These are phyloP conservation scores for Pseudogymnoascus sp. DNA, from an alignment of 2,329 filamentous ascomycete genomes.

Conservation along the genomic window DNA sequence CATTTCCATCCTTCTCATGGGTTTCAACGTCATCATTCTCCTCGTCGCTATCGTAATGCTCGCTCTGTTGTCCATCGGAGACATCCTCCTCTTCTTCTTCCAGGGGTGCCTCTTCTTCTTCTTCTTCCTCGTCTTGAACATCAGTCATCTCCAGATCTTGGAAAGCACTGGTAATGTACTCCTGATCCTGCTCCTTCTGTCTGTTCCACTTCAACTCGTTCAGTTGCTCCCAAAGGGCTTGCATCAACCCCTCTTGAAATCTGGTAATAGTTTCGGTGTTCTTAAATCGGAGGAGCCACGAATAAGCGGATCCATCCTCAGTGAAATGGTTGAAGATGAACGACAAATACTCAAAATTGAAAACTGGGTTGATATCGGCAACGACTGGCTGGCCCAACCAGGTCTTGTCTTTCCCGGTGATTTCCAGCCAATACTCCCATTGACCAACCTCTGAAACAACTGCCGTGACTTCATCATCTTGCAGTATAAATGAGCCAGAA, in stretches of 20 bases:
- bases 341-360: slow-evolving; percentile 98
- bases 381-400: slow-evolving; percentile 83
- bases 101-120: slow-evolving; percentile 39
- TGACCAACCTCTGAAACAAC: slow-evolving; percentile 78
- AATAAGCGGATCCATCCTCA: slow-evolving; percentile 81
- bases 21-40: slow-evolving; percentile 70
- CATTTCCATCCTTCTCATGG: slow-evolving; percentile 65
- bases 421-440: slow-evolving; percentile 95
- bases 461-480: slow-evolving; percentile 68
- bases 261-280: slow-evolving; percentile 72
- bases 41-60: slow-evolving; percentile 68
- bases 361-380: slow-evolving; percentile 92
- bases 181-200: slow-evolving; percentile 82
- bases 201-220: slow-evolving; percentile 94
- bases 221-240: slow-evolving; percentile 91
- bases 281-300: slow-evolving; percentile 89
- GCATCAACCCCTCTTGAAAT: slow-evolving; percentile 92
- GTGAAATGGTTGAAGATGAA: slow-evolving; percentile 99
- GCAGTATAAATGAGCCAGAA: slow-evolving; percentile 74
- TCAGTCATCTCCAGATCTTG: slow-evolving; percentile 92
- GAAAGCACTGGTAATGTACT: slow-evolving; percentile 94
- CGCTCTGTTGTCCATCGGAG: slow-evolving; percentile 59
- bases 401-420: slow-evolving; percentile 65
- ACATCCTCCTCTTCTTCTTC: slow-evolving; percentile 45
- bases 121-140: slow-evolving; percentile 44